A percentile compares a stretch with the other conserved stretches of the same genome.
phyloP scores from a whole-genome alignment of 2,329 filamentous ascomycete species.

The Aspergillus floridensis region DNA sequence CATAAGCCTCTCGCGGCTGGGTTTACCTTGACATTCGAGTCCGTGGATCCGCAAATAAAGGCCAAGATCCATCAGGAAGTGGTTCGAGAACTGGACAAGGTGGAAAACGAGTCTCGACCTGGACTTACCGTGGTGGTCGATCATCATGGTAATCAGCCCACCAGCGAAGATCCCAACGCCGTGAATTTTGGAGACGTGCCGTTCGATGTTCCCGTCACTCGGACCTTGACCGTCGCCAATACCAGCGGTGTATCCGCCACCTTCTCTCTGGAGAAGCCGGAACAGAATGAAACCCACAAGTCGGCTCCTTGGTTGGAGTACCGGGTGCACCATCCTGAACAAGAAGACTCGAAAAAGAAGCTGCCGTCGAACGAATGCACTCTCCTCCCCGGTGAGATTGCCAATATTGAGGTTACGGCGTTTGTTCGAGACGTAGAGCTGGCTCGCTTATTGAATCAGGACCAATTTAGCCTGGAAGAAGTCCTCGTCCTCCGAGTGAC shows the following conservation, averaged over 20 bases:
- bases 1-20: slow-evolving; percentile 87
- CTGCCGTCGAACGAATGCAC: slow-evolving; percentile 53
- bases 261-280: slow-evolving; percentile 73
- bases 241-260: slow-evolving; percentile 79
- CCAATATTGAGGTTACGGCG: slow-evolving; percentile 66
- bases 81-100: slow-evolving; percentile 80
- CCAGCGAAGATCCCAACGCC: slow-evolving; percentile 50
- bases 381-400: slow-evolving; percentile 80
- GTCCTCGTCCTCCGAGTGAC: slow-evolving; percentile 81
- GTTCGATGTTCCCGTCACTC: slow-evolving; percentile 64
- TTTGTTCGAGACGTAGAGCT: slow-evolving; percentile 63
- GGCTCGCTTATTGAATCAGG: slow-evolving; percentile 70
- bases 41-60: slow-evolving; percentile 80
- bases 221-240: slow-evolving; percentile 81
- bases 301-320: slow-evolving; percentile 69
- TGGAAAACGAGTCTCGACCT: slow-evolving; percentile 86
- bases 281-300: slow-evolving; percentile 45
- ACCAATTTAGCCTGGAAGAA: slow-evolving; percentile 68
- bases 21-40: slow-evolving; percentile 82
- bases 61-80: slow-evolving; percentile 82
- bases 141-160: slow-evolving; percentile 37
- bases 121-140: slow-evolving; percentile 81
- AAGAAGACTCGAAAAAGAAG: slow-evolving; percentile 27
- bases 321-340: slow-evolving; percentile 51
- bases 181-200: slow-evolving; percentile 76